phyloP scores from a whole-genome alignment of 2,329 filamentous ascomycete species.

The Waltergamsia citrina region DNA sequence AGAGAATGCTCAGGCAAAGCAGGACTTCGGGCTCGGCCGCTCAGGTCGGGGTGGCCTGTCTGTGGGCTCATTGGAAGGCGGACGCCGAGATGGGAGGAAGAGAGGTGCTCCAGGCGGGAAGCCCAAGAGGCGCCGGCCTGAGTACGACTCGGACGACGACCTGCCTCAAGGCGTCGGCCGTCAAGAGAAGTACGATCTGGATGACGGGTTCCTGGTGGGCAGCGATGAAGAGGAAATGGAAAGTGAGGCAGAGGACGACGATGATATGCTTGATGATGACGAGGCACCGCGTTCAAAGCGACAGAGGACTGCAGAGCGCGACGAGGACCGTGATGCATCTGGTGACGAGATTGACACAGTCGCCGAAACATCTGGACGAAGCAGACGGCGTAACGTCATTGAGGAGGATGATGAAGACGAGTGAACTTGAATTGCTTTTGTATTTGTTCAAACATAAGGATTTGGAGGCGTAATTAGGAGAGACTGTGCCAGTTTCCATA shows the following conservation, averaged over 20 bases:
- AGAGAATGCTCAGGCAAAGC: conserved; percentile 57
- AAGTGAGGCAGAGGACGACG: conserved; percentile 51
- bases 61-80: conserved; percentile 60
- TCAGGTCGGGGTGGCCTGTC: conserved; percentile 50
- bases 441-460: background rate
- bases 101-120: conserved; percentile 41
- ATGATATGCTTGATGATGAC: conserved; percentile 40
- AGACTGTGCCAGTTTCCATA: background rate
- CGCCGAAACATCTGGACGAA: conserved; percentile 28
- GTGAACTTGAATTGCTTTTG: background rate
- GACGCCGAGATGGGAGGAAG: conserved; percentile 44
- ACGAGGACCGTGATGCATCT: conserved; percentile 42
- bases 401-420: conserved; percentile 46
- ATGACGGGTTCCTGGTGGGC: conserved; percentile 68
- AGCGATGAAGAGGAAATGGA: conserved; percentile 64
- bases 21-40: conserved; percentile 46
- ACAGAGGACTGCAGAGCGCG: conserved; percentile 38
- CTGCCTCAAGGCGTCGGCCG: conserved; percentile 49
- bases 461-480: background rate
- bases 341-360: conserved; percentile 40
- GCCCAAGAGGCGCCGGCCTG: conserved; percentile 44
- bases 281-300: conserved; percentile 40
- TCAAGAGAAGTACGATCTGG: conserved; percentile 69
- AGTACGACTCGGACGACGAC: conserved; percentile 73
- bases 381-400: conserved; percentile 45